These are phyloP conservation scores for Anthracocystis walkeri DNA, from an alignment of 1,284 basidiomycete species.

Conservation along the genomic window DNA sequence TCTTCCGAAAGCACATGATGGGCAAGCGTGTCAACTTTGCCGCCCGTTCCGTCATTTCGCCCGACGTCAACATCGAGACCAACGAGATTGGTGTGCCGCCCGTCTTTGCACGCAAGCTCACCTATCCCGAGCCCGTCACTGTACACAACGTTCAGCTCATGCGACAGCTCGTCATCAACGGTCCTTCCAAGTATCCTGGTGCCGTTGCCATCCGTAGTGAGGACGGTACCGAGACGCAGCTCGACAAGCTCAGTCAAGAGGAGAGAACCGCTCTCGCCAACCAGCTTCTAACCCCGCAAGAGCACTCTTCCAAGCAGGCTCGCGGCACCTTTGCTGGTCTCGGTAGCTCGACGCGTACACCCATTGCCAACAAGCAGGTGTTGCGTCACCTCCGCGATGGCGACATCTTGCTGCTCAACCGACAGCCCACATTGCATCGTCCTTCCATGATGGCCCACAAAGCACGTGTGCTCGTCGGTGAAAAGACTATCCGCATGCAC, in stretches of 20 bases:
- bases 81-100: slow-evolving; percentile 99
- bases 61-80: slow-evolving; percentile 98
- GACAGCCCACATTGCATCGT: slow-evolving; percentile 98
- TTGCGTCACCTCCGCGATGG: slow-evolving; percentile 94
- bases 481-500: slow-evolving; percentile 99
- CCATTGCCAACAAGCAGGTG: slow-evolving; percentile 90
- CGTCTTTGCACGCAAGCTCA: slow-evolving; percentile 95
- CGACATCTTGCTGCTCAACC: slow-evolving; percentile 94
- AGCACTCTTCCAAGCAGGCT: slow-evolving; percentile 72
- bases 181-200: slow-evolving; percentile 89
- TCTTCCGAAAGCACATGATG: slow-evolving; percentile 99
- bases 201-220: slow-evolving; percentile 95
- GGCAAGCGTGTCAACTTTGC: slow-evolving; percentile 99
- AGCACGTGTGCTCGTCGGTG: slow-evolving; percentile 90
- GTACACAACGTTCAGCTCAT: slow-evolving; percentile 88
- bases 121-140: slow-evolving; percentile 97
- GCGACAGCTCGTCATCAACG: slow-evolving; percentile 91
- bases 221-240: slow-evolving; percentile 75
- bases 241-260: slow-evolving; percentile 81
- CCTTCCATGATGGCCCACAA: slow-evolving; percentile 99
- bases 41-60: slow-evolving; percentile 98
- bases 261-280: slow-evolving; percentile 97
- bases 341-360: slow-evolving; percentile 67
- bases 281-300: slow-evolving; percentile 91
- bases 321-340: slow-evolving; percentile 67